Conservation (phyloP, 148 eudicot genomes). For the Silene uniflora region DNA sequence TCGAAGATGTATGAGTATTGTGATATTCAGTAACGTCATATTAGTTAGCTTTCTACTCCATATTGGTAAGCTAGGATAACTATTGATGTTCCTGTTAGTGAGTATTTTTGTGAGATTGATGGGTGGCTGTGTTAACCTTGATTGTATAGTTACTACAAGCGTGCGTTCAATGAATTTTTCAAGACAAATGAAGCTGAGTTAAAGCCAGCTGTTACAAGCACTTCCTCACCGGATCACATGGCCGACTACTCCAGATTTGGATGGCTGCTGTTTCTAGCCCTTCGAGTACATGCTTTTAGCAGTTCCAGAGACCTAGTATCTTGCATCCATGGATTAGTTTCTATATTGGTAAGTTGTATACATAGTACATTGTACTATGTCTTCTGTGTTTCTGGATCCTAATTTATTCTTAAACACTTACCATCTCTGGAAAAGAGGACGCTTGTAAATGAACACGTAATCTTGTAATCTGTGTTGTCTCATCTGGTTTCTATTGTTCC, state of each 20-base stretch:
- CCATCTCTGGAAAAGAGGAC: not conserved
- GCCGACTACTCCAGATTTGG: constrained; percentile 77
- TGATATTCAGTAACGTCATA: not conserved
- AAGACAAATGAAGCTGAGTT: constrained; percentile 44
- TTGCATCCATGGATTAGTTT: constrained; percentile 80
- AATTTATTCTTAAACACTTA: not conserved
- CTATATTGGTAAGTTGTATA: constrained; percentile 53
- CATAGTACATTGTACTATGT: constrained; percentile 1
- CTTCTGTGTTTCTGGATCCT: not conserved
- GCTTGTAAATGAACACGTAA: not conserved
- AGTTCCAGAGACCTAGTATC: constrained; percentile 81
- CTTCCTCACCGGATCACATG: constrained; percentile 24
- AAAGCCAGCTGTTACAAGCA: constrained; percentile 30
- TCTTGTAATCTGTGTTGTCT: not conserved
- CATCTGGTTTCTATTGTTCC: not conserved
- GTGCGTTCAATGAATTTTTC: constrained; percentile 61
- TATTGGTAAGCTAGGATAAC: not conserved
- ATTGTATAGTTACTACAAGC: constrained; percentile 60
- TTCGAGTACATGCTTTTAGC: constrained; percentile 83
- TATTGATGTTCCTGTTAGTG: not conserved
- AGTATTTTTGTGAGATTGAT: constrained; percentile 7
- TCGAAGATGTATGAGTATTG: not conserved
- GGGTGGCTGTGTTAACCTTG: constrained; percentile 7
- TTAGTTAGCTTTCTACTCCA: not conserved
- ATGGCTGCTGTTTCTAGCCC: constrained; percentile 88